Percentiles rank a stretch among this genome's conserved stretches.
Evolutionary conservation across 306 rosid genomes (phyloP).

Genomic region (Vicia faba): DNA sequence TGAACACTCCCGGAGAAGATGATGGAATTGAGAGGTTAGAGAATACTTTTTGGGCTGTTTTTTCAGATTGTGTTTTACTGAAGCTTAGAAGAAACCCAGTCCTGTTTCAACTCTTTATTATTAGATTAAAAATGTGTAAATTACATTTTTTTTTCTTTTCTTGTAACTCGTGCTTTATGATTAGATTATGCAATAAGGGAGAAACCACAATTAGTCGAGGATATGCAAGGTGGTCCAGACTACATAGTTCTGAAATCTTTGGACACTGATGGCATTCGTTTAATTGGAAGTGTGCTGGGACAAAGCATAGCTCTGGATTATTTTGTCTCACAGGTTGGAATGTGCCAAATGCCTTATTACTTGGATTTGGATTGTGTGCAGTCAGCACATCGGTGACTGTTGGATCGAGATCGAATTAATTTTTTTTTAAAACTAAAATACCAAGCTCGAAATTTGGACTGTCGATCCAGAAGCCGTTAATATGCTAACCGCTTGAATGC

Average conservation of each 20-base stretch:
- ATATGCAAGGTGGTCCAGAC: slow-evolving; percentile 91
- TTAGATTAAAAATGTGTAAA: no score
- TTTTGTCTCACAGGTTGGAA: slow-evolving; percentile 90
- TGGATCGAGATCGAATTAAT: not conserved
- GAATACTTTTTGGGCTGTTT: no score
- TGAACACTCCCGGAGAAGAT: no score
- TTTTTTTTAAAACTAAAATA: not conserved
- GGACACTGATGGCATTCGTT: slow-evolving; percentile 86
- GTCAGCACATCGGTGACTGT: not conserved
- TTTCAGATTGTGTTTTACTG: no score
- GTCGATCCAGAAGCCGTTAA: not conserved
- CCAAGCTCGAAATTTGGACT: not conserved
- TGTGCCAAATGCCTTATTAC: slow-evolving; percentile 1
- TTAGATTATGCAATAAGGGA: slow-evolving; percentile 92
- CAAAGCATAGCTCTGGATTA: slow-evolving; percentile 99
- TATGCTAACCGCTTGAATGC: not conserved
- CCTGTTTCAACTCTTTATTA: no score
- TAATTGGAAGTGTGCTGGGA: slow-evolving; percentile 93
- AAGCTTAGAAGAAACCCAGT: no score
- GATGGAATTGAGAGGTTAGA: no score
- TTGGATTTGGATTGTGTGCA: not conserved
- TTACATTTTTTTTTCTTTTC: no score
- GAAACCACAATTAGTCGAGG: slow-evolving; percentile 72
- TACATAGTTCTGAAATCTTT: slow-evolving; percentile 80
- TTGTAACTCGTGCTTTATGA: slow-evolving; percentile 22